These are phyloP conservation scores for Rutstroemia sp. DNA, from an alignment of 2,329 filamentous ascomycete genomes.

Conservation along the genomic window DNA sequence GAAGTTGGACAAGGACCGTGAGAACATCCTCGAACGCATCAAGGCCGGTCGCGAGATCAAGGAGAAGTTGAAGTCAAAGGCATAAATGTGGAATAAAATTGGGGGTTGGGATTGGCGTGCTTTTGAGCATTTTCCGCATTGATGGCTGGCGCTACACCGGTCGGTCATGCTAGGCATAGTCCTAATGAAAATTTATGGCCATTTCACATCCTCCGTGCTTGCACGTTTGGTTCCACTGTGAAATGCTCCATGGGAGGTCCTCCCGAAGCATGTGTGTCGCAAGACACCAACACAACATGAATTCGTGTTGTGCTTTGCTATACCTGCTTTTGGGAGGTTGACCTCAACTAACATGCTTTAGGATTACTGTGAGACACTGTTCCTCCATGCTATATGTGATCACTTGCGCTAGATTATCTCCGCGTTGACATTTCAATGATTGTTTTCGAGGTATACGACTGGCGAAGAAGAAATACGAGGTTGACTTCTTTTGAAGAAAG, in stretches of 20 bases:
- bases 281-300: conserved; percentile 7
- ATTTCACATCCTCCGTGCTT: conserved; percentile 51
- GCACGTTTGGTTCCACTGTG: conserved; percentile 41
- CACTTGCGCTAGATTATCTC: conserved; percentile 73
- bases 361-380: background rate
- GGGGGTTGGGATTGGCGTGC: conserved; percentile 15
- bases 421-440: conserved; percentile 59
- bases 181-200: conserved; percentile 48
- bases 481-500: conserved; percentile 36
- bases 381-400: background rate
- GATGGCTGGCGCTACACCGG: conserved; percentile 1
- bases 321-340: conserved; percentile 27
- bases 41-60: conserved; percentile 70
- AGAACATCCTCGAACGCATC: conserved; percentile 81
- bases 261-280: conserved; percentile 50
- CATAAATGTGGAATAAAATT: conserved; percentile 17
- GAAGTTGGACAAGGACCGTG: conserved; percentile 94
- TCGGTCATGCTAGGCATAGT: conserved; percentile 24
- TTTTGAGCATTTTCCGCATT: conserved; percentile 16
- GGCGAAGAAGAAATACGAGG: conserved; percentile 66
- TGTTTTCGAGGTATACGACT: conserved; percentile 90
- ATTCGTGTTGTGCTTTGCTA: conserved; percentile 23
- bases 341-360: conserved; percentile 22
- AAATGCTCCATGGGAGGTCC: conserved; percentile 68
- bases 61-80: conserved; percentile 45